Base-by-base conservation (phyloP, 1,284 basidiomycete genomes). In the Ceratobasidium sp. region DNA sequence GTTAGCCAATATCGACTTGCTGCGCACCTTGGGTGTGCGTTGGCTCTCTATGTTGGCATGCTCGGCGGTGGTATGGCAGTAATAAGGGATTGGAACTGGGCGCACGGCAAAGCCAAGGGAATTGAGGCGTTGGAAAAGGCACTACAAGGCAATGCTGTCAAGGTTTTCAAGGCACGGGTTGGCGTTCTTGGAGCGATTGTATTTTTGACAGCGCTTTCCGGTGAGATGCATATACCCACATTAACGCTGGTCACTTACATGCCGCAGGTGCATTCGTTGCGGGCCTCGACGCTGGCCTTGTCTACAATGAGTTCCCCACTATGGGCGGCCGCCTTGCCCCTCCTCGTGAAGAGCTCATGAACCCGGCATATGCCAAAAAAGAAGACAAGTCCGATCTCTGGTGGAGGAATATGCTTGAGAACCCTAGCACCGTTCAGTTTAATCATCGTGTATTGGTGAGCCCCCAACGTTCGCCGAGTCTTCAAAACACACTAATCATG, bases 1-100 rank as follows among this genome's bases (percentile, higher is more conserved):
- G 97, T 99, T 14, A 95, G 92, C 39, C 97, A 99, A 77, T 99
- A 99, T 79, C 85, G 97, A 7, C 85, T 99, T 16, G 96, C 96
- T 0, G 91, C 95, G 27, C 97, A 99, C 78, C 84, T 99, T 13
- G 90, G 91, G 16, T 85, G 93, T 56, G 97, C 97, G 0, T 85
- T 99, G 73, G 82, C 90, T 9, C 84, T 99, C 25, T 99, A 98
- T 77, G 85, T 88, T 5, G 93, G 93, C 36, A 98, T 98, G 90
- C 84, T 99, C 58, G 84, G 87, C 56, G 88, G 90, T 0, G 97
- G 92, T 8, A 80, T 97, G 71, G 82, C 87, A 0, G 85, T 89
- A 9, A 82, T 91, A 66, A 87, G 90, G 74, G 95, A 98, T 75
- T 90, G 87, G 84, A 88, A 87, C 73, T 89, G 86, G 70, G 87